Conservation (phyloP, 352 stramenopile genomes). For the Pythium grandisporangium region DNA sequence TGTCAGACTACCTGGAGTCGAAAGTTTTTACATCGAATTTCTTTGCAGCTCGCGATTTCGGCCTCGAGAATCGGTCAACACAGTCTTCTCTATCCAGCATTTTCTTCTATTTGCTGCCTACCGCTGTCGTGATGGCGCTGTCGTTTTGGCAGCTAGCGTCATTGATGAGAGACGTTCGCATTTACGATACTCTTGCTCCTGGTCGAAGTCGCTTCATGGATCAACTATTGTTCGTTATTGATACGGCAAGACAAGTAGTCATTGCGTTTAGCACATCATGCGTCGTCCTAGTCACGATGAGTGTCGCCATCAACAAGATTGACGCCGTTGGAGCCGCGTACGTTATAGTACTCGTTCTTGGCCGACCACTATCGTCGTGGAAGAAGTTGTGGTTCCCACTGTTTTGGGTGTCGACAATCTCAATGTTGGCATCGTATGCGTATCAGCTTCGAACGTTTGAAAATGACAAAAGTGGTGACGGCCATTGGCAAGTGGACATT, state of each 20-base stretch:
- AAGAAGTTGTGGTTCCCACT: slow-evolving; percentile 68
- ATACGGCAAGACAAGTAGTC: slow-evolving; percentile 49
- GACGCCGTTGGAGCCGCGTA: slow-evolving; percentile 61
- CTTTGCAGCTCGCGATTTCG: slow-evolving; percentile 63
- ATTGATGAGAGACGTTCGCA: slow-evolving; percentile 51
- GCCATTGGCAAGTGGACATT: slow-evolving; percentile 3
- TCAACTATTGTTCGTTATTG: slow-evolving; percentile 37
- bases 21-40: slow-evolving; percentile 67
- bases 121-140: slow-evolving; percentile 52
- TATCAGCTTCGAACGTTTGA: slow-evolving; percentile 32
- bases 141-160: slow-evolving; percentile 80
- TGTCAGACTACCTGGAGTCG: slow-evolving; percentile 50
- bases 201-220: slow-evolving; percentile 44
- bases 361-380: slow-evolving; percentile 48
- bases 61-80: slow-evolving; percentile 54
- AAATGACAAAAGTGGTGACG: slow-evolving; percentile 5
- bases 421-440: slow-evolving; percentile 47
- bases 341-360: slow-evolving; percentile 46
- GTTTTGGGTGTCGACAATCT: slow-evolving; percentile 63
- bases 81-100: slow-evolving; percentile 52
- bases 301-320: slow-evolving; percentile 44
- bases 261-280: slow-evolving; percentile 64
- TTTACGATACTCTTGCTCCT: slow-evolving; percentile 55
- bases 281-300: slow-evolving; percentile 64
- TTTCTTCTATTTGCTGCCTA: slow-evolving; percentile 76